Percentiles rank a stretch among this genome's conserved stretches.
These are phyloP conservation scores for Eragrostis tef DNA, from an alignment of 202 grass and related monocot species.

Conservation along the genomic window DNA sequence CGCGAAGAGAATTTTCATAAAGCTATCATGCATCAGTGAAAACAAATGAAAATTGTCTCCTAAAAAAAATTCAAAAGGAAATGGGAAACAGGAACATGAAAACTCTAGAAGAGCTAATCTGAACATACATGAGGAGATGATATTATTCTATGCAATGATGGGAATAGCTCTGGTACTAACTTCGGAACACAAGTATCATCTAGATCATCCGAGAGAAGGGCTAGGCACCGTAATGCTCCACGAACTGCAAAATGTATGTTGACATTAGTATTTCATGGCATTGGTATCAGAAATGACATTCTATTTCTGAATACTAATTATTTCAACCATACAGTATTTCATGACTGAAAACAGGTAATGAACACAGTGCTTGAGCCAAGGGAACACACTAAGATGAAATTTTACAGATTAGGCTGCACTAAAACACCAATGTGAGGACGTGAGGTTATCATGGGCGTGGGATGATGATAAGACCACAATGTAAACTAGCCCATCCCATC, in stretches of 20 bases:
- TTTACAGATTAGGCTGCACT: slow-evolving; percentile 2
- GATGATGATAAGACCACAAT: background rate
- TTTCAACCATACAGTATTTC: slow-evolving; percentile 16
- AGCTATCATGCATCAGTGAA: slow-evolving; percentile 57
- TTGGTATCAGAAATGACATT: background rate
- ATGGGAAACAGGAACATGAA: background rate
- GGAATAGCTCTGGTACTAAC: slow-evolving; percentile 83
- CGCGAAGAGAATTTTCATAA: slow-evolving; percentile 85
- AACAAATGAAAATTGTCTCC: slow-evolving; percentile 47
- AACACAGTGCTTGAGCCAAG: slow-evolving; percentile 12
- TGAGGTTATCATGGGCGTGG: background rate
- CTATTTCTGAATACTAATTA: slow-evolving; percentile 10
- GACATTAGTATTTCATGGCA: background rate
- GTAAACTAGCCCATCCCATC: background rate
- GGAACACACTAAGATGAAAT: slow-evolving; percentile 24
- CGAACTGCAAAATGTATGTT: slow-evolving; percentile 57
- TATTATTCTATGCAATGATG: slow-evolving; percentile 84
- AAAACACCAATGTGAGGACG: background rate
- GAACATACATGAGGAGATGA: slow-evolving; percentile 78
- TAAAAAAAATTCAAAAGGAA: slow-evolving; percentile 34
- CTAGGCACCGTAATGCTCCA: slow-evolving; percentile 95
- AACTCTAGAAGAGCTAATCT: slow-evolving; percentile 1
- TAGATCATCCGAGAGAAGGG: slow-evolving; percentile 91
- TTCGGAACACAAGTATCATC: slow-evolving; percentile 86
- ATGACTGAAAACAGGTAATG: background rate